Percentiles rank a stretch among this genome's conserved stretches.
phyloP scores from a whole-genome alignment of 768 basidiomycete genomes.

The Hydnomerulius pinastri region DNA sequence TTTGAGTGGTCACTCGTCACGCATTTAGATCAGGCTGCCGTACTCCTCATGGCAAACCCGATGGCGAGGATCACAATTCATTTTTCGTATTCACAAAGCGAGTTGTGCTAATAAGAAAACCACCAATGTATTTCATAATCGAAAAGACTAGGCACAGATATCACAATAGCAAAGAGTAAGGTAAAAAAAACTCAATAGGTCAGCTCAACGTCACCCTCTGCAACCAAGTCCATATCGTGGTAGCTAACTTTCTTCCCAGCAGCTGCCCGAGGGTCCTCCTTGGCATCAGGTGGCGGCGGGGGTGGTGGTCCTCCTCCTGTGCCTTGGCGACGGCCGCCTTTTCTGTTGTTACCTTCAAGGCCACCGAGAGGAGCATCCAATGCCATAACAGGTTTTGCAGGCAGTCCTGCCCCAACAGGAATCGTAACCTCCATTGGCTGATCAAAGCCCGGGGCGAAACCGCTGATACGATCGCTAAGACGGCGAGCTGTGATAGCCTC shows the following conservation, averaged over 20 bases:
- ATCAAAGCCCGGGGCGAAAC: conserved; percentile 58
- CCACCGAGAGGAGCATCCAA: conserved; percentile 52
- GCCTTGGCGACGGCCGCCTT: conserved; percentile 41
- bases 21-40: conserved; percentile 16
- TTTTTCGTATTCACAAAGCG: background rate
- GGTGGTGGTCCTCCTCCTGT: conserved; percentile 57
- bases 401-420: conserved; percentile 72
- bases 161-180: conserved; percentile 27
- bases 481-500: conserved; percentile 60
- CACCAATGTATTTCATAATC: conserved; percentile 30
- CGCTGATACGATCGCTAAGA: conserved; percentile 80
- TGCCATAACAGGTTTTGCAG: conserved; percentile 71
- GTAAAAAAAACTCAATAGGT: conserved; percentile 37
- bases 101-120: conserved; percentile 8
- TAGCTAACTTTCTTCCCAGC: conserved; percentile 90
- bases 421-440: conserved; percentile 44
- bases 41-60: conserved; percentile 25
- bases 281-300: conserved; percentile 84
- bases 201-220: conserved; percentile 73
- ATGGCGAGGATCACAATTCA: too few relatives aligned
- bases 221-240: conserved; percentile 93
- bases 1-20: conserved; percentile 28
- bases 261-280: conserved; percentile 90
- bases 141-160: conserved; percentile 19
- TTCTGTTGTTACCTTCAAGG: conserved; percentile 31